These are phyloP conservation scores for Apophysomyces ossiformis DNA, from an alignment of 371 early-diverging fungal species.

Conservation along the genomic window DNA sequence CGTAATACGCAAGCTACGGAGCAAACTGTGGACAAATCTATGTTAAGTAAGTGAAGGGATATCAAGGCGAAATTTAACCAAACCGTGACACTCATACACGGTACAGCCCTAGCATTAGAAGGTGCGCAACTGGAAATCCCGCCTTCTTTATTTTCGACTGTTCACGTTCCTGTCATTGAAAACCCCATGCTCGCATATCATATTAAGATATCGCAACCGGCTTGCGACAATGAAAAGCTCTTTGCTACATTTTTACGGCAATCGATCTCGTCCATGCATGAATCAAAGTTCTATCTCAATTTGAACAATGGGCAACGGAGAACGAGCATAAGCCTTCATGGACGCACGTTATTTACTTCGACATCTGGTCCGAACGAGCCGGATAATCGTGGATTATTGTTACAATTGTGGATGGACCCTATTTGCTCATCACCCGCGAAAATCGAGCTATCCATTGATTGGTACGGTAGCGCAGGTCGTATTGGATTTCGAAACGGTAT, in stretches of 20 bases:
- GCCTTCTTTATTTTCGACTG: slow-evolving; percentile 50
- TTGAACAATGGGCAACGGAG: slow-evolving; percentile 34
- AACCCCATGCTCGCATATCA: slow-evolving; percentile 67
- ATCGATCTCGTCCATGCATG: slow-evolving; percentile 73
- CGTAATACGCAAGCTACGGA: slow-evolving; percentile 37
- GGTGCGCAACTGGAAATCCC: slow-evolving; percentile 39
- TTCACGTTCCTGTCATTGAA: slow-evolving; percentile 64
- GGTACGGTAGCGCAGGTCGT: slow-evolving; percentile 77
- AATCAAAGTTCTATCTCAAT: slow-evolving; percentile 73
- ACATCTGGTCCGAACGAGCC: slow-evolving; percentile 36
- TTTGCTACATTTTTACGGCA: slow-evolving; percentile 69
- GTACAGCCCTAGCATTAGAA: slow-evolving; percentile 37
- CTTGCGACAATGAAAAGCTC: slow-evolving; percentile 43
- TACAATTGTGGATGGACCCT: slow-evolving; percentile 78
- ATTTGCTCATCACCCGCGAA: slow-evolving; percentile 55
- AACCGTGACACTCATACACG: not conserved
- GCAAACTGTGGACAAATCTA: slow-evolving; percentile 47
- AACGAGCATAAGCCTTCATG: slow-evolving; percentile 72
- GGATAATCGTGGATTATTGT: slow-evolving; percentile 54
- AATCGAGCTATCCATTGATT: slow-evolving; percentile 65
- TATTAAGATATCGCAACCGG: slow-evolving; percentile 51
- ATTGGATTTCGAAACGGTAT: slow-evolving; percentile 76
- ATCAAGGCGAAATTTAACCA: not conserved
- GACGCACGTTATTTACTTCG: slow-evolving; percentile 66
- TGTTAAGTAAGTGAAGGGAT: slow-evolving; percentile 35